Evolutionary conservation across 208 protist genomes (phyloP).

Genomic region (Leishmania lainsoni): DNA sequence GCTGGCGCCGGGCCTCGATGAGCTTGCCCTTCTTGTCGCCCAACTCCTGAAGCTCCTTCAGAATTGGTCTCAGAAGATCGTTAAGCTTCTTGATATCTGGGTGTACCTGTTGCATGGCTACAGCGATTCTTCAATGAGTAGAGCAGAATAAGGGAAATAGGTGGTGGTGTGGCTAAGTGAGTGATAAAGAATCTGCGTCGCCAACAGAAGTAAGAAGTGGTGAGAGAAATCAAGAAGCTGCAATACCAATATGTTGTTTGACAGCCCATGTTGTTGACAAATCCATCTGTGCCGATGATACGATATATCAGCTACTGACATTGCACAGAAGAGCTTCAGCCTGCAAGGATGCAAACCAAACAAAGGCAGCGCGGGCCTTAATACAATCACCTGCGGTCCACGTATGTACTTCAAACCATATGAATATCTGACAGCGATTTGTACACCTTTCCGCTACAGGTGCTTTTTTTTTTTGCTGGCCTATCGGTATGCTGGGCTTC

Average conservation of each 20-base stretch:
- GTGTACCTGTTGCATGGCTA: constrained; percentile 74
- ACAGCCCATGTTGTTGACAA: background rate
- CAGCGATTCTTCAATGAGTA: background rate
- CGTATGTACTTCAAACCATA: background rate
- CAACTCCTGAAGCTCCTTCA: constrained; percentile 84
- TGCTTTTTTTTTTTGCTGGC: background rate
- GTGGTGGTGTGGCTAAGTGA: background rate
- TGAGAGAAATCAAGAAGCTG: background rate
- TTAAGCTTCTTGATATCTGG: constrained; percentile 82
- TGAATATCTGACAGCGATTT: background rate
- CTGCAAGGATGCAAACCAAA: background rate
- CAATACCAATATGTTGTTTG: background rate
- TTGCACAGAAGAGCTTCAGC: too few relatives aligned
- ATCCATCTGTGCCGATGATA: background rate
- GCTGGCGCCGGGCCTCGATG: constrained; percentile 81
- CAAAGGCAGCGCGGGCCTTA: background rate
- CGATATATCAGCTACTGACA: background rate
- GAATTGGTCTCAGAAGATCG: constrained; percentile 68
- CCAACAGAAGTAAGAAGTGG: background rate
- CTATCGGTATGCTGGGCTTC: background rate
- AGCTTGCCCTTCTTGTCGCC: constrained; percentile 89
- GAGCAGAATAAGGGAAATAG: background rate
- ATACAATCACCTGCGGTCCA: background rate
- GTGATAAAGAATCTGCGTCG: background rate
- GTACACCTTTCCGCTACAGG: background rate